A percentile compares a stretch with the other conserved stretches of the same genome.
These are phyloP conservation scores for Rhodosorus marinus DNA, from an alignment of 23 red algal genomes.

Conservation along the genomic window DNA sequence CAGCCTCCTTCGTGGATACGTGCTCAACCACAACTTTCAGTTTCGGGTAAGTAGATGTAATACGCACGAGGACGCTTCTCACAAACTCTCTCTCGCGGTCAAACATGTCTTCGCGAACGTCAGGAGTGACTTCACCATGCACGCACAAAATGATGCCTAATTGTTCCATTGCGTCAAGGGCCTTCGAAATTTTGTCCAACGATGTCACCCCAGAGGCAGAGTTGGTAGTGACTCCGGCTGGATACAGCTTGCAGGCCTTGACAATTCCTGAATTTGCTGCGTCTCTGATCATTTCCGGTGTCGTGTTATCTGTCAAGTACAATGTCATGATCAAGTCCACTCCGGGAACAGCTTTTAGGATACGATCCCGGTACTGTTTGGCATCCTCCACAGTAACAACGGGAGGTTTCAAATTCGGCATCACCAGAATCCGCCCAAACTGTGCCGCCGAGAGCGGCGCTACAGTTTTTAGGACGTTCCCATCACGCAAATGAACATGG, in stretches of 20 bases:
- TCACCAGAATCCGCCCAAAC: constrained; percentile 55
- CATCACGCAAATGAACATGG: constrained; percentile 81
- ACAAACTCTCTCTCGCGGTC: constrained; percentile 77
- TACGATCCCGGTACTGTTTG: constrained; percentile 30
- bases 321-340: constrained; percentile 64
- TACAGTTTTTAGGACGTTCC: constrained; percentile 37
- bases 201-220: constrained; percentile 56
- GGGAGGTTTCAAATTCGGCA: constrained; percentile 83
- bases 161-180: constrained; percentile 45
- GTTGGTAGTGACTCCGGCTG: constrained; percentile 88
- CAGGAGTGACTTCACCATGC: constrained; percentile 62
- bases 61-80: constrained; percentile 6
- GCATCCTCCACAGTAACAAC: constrained; percentile 42
- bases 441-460: constrained; percentile 26
- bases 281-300: constrained; percentile 22
- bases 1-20: constrained; percentile 55
- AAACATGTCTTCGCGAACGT: constrained; percentile 40
- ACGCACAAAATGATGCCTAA: constrained; percentile 66
- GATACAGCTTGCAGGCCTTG: constrained; percentile 84
- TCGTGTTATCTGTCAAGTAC: constrained; percentile 75
- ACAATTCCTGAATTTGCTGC: constrained; percentile 35
- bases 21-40: constrained; percentile 90
- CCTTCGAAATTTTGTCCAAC: constrained; percentile 23
- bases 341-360: constrained; percentile 12
- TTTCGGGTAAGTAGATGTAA: constrained; percentile 27